Conservation (phyloP, 352 stramenopile genomes). For the Globisporangium polare region DNA sequence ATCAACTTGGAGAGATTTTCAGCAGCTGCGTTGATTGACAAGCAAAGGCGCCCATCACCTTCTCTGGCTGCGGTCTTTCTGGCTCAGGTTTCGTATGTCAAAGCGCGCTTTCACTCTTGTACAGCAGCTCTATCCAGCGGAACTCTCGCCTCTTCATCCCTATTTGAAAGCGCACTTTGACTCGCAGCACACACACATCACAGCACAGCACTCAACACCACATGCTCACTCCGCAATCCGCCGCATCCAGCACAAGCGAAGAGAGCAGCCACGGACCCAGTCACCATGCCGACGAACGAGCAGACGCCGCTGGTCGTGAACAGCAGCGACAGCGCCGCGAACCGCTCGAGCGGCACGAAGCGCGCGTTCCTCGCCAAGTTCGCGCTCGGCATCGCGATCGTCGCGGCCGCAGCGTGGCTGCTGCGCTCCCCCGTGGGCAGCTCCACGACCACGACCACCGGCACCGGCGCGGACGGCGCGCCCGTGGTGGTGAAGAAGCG, state of each 20-base stretch:
- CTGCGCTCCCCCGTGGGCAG: constrained; percentile 7
- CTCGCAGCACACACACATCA: too few species aligned
- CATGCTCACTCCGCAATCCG: not conserved
- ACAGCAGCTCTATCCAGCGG: too few species aligned
- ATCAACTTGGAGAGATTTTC: too few species aligned
- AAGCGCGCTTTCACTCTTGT: not conserved
- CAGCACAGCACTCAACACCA: too few species aligned
- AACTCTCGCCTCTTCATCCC: too few species aligned
- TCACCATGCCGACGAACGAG: constrained; percentile 1
- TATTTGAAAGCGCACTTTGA: too few species aligned
- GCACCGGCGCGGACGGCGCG: not conserved
- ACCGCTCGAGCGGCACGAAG: constrained; percentile 6
- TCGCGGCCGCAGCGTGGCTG: constrained; percentile 6
- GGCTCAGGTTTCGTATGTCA: not conserved
- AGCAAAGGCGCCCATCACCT: not conserved
- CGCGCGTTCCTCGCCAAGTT: constrained; percentile 11
- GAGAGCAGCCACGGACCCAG: not conserved
- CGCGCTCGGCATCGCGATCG: constrained; percentile 4
- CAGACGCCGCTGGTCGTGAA: constrained; percentile 9
- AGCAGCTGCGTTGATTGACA: not conserved
- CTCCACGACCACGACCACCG: not conserved
- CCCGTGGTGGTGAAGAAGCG: not conserved
- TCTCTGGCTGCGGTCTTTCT: not conserved
- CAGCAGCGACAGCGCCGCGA: not conserved
- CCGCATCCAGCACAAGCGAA: not conserved